These are phyloP conservation scores for Calonectria crousiana DNA, from an alignment of 2,329 filamentous ascomycete species.

Conservation along the genomic window DNA sequence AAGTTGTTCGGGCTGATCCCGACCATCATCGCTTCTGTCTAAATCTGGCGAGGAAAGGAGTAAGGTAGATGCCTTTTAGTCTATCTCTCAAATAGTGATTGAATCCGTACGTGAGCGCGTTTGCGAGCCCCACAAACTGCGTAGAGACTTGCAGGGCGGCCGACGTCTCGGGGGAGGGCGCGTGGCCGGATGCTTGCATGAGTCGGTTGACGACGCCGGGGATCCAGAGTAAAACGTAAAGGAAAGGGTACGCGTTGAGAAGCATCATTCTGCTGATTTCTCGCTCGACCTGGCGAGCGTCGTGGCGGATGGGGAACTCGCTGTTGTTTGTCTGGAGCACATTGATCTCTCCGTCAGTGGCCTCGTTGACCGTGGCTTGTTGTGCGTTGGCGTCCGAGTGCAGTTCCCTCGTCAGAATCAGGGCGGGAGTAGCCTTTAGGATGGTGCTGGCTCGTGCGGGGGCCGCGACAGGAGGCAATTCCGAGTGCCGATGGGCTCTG, in stretches of 20 bases:
- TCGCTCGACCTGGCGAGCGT: constrained; percentile 28
- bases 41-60: not conserved
- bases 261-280: constrained; percentile 43
- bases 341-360: not conserved
- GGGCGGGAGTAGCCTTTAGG: not conserved
- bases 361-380: not conserved
- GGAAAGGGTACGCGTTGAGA: constrained; percentile 39
- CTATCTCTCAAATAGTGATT: constrained; percentile 41
- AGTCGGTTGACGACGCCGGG: constrained; percentile 39
- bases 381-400: not conserved
- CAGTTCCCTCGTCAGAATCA: not conserved
- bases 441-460: not conserved
- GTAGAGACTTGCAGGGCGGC: constrained; percentile 37
- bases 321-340: constrained; percentile 36
- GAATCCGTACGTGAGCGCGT: constrained; percentile 40
- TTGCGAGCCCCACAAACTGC: constrained; percentile 39
- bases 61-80: not conserved
- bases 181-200: constrained; percentile 33
- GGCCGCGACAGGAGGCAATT: not conserved
- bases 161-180: constrained; percentile 23
- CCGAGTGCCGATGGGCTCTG: not conserved
- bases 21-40: not conserved
- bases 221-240: constrained; percentile 41
- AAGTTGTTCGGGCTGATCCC: not conserved
- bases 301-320: constrained; percentile 39